A percentile compares a stretch with the other conserved stretches of the same genome.
phyloP scores from a whole-genome alignment of 169 alveolate species.

The Eimeria praecox region DNA sequence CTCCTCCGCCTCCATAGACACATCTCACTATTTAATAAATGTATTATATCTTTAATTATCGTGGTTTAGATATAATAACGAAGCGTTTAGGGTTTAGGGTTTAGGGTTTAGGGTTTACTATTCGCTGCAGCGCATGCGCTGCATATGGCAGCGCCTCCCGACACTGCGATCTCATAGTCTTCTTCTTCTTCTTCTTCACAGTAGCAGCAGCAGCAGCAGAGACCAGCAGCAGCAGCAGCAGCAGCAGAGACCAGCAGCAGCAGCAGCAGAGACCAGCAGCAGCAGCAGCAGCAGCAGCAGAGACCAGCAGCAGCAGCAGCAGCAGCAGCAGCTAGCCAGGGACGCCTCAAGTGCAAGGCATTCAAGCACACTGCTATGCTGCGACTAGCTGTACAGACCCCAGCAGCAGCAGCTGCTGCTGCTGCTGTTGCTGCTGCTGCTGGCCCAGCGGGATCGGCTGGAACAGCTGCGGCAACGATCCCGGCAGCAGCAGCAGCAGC shows the following conservation, averaged over 20 bases:
- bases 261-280: no score
- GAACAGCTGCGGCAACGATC: constrained; percentile 1
- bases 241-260: no score
- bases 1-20: no score
- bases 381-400: not conserved
- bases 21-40: not conserved
- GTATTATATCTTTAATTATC: not conserved
- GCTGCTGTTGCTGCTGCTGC: constrained; percentile 6
- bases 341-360: not conserved
- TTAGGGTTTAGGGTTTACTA: not conserved
- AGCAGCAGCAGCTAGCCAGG: not conserved
- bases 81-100: constrained; percentile 43
- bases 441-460: not conserved
- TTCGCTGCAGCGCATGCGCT: not conserved
- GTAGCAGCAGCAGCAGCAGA: constrained; percentile 41
- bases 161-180: no score
- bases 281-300: no score
- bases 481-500: constrained; percentile 25
- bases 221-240: no score
- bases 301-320: not conserved
- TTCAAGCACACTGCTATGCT: not conserved
- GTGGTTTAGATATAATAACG: not conserved
- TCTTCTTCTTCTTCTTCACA: no score
- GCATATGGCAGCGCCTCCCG: not conserved
- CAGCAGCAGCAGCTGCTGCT: constrained; percentile 55